These are phyloP conservation scores for Scleromitrula shiraiana DNA, from an alignment of 2,329 filamentous ascomycete species.

Conservation along the genomic window DNA sequence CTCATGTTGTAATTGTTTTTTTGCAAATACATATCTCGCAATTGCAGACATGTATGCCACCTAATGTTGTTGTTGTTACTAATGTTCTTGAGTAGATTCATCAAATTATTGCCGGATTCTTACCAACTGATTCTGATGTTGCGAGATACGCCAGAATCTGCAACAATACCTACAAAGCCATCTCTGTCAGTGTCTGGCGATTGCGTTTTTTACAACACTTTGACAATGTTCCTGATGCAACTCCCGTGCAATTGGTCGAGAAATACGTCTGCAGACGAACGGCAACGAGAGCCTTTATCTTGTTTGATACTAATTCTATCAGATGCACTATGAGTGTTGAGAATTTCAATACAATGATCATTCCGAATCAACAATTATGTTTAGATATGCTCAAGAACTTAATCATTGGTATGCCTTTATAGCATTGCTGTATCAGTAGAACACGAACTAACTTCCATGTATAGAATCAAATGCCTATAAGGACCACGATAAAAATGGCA, in stretches of 20 bases:
- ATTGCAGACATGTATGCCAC: too few species aligned
- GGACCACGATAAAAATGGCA: conserved; percentile 4
- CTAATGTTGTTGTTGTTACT: too few species aligned
- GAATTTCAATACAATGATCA: too few species aligned
- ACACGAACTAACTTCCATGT: not conserved
- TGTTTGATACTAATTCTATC: conserved; percentile 8
- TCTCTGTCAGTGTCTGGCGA: conserved; percentile 40
- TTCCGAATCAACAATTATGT: conserved; percentile 27
- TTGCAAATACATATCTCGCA: too few species aligned
- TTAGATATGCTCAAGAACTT: conserved; percentile 34
- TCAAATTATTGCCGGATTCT: conserved; percentile 22
- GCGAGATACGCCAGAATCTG: conserved; percentile 34
- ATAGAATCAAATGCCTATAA: conserved; percentile 24
- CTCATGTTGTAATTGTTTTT: too few species aligned
- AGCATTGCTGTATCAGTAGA: not conserved
- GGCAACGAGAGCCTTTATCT: conserved; percentile 22
- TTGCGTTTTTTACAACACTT: conserved; percentile 35
- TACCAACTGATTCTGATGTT: conserved; percentile 35
- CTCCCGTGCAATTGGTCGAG: conserved; percentile 25
- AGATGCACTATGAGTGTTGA: too few species aligned
- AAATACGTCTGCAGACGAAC: conserved; percentile 32
- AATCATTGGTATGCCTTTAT: conserved; percentile 34
- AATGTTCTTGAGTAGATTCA: conserved; percentile 21
- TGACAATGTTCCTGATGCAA: conserved; percentile 29
- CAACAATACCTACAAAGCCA: conserved; percentile 30